These are phyloP conservation scores for Lentinula detonsa DNA, from an alignment of 768 basidiomycete species.

Conservation along the genomic window DNA sequence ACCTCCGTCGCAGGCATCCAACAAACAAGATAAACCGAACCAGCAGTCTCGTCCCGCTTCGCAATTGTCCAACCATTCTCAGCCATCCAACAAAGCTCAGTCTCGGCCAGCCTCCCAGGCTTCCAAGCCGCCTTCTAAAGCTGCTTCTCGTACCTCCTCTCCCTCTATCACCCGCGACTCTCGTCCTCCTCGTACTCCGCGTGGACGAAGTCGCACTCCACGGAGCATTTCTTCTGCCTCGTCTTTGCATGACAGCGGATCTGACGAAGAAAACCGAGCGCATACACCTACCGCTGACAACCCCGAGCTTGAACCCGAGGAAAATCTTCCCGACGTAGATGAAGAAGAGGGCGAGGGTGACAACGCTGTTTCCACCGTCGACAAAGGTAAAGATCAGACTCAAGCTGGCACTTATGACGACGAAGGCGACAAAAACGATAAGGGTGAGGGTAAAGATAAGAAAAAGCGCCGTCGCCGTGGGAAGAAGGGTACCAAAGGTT, in stretches of 20 bases:
- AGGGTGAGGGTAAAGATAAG: neutral
- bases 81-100: neutral
- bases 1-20: neutral
- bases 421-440: neutral
- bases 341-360: neutral
- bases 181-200: neutral
- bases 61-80: neutral
- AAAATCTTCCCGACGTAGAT: neutral
- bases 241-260: neutral
- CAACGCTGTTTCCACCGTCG: neutral
- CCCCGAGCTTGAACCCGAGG: neutral
- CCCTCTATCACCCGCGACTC: neutral
- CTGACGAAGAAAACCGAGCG: neutral
- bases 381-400: neutral
- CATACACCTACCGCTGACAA: neutral
- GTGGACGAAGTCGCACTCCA: neutral
- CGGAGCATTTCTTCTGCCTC: neutral
- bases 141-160: neutral
- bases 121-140: neutral
- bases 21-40: neutral
- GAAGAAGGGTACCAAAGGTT: neutral
- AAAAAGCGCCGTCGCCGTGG: slow-evolving; percentile 5
- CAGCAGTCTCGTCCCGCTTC: neutral
- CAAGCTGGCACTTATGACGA: neutral
- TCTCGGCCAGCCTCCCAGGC: neutral